Conservation (phyloP, 2,329 filamentous ascomycete species). For the Thielaviopsis cerberus region DNA sequence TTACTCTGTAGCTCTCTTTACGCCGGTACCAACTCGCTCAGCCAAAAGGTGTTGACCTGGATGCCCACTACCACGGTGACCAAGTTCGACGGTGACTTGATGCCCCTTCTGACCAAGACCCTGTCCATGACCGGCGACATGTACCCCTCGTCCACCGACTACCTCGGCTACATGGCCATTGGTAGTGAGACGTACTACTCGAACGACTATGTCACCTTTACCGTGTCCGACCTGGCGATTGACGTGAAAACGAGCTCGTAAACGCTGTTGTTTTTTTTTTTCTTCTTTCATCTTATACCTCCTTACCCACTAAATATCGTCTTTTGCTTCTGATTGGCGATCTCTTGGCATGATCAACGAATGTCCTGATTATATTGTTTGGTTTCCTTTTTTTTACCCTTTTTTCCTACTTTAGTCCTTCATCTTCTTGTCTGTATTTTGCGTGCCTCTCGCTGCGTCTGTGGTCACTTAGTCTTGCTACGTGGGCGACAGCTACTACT, state of each 20-base stretch:
- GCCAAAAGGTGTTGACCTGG: constrained; percentile 34
- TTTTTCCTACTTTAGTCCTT: not conserved
- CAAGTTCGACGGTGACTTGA: constrained; percentile 28
- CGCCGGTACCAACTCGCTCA: constrained; percentile 21
- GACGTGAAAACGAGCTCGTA: constrained; percentile 17
- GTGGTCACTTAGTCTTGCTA: not conserved
- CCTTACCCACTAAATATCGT: not conserved
- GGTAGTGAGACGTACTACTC: constrained; percentile 32
- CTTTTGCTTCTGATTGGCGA: not conserved
- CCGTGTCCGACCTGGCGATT: constrained; percentile 23
- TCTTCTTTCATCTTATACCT: not conserved
- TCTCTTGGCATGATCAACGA: constrained; percentile 5
- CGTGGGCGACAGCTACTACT: not conserved
- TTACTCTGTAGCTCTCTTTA: constrained; percentile 26
- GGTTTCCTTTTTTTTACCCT: not conserved
- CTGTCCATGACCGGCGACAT: constrained; percentile 16
- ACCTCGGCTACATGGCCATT: constrained; percentile 33
- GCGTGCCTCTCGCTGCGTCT: not conserved
- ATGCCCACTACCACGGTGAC: constrained; percentile 20
- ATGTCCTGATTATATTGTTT: constrained; percentile 4
- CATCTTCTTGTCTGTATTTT: constrained; percentile 1
- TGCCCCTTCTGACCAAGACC: constrained; percentile 25
- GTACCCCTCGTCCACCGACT: constrained; percentile 24
- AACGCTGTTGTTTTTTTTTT: not conserved
- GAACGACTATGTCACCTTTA: constrained; percentile 28